Evolutionary conservation across 2,329 filamentous ascomycete genomes (phyloP), one percentile per base, ranked within the genome.

Genomic region (Aspergillus costaricaensis): DNA sequence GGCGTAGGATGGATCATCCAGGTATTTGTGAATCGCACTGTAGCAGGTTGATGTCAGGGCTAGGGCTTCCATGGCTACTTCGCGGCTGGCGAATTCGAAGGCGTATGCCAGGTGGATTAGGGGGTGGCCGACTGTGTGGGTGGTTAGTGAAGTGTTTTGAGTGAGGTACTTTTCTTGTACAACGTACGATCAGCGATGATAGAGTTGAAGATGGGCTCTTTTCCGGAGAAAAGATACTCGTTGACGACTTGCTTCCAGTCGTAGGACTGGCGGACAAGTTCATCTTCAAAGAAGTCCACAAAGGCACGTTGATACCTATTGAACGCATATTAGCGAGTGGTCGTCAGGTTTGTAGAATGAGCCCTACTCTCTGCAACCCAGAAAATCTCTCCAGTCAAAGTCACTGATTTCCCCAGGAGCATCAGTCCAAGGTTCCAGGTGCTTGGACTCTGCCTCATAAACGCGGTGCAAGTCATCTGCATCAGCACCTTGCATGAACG

Each of bases 21-120:
- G 71, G 65, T 86, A 87, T 62, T 84, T 84, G 70, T 87, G 84
- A 53, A 83, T 78, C 50, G 80, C 76, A 63, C 79, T 80, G 72
- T 88, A 85, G 71, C 83, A 85, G 61, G 83, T 85, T 17, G 85
- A 77, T 0, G 88, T 82, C 62, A 96, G 81, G 0, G 86, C 87
- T 0, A 99, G 83, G 0, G 92, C 91, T 80, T 99, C 95, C 77
- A 96, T 95, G 51, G 88, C 93, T 19, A 98, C 74, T 65, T 96
- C 94, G 60, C 89, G 90, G 67, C 86, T 95, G 63, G 91, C 86
- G 68, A 98, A 83, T 79, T 99, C 94, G 72, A 90, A 94, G 9
- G 92, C 95, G 73, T 96, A 97, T n/a, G 88, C 93, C 2, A 99
- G 83, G 70, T 98, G 95, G 60, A 98, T 95, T n/a, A 98, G 81